phyloP scores from a whole-genome alignment of 805 yeast species.

The Candida odintsovae region DNA sequence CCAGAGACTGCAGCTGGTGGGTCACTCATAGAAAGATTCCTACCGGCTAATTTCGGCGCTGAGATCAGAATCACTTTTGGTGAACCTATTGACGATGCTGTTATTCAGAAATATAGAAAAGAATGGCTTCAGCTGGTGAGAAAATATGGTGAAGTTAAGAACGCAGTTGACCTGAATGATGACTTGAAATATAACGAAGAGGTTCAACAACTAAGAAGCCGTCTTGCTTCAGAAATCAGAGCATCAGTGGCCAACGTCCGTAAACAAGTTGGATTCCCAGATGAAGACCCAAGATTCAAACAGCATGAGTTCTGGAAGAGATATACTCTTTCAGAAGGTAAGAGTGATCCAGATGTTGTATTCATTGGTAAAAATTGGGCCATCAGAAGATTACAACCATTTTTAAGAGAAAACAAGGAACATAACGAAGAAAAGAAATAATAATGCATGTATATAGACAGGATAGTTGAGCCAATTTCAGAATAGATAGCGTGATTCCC shows the following conservation, averaged over 20 bases:
- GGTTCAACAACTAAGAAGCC: conserved; percentile 62
- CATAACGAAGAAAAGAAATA: background rate
- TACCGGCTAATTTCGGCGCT: conserved; percentile 62
- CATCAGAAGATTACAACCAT: conserved; percentile 57
- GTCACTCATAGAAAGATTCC: conserved; percentile 45
- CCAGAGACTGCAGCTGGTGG: conserved; percentile 58
- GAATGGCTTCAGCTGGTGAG: conserved; percentile 65
- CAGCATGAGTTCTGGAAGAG: conserved; percentile 70
- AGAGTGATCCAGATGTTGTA: conserved; percentile 58
- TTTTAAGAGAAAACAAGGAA: conserved; percentile 23
- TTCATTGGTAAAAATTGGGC: conserved; percentile 86
- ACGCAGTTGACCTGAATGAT: conserved; percentile 53
- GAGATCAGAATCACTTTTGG: conserved; percentile 70
- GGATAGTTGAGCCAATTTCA: background rate
- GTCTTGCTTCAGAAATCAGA: conserved; percentile 65
- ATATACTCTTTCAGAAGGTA: conserved; percentile 61
- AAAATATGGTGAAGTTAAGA: conserved; percentile 42
- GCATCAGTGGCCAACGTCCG: conserved; percentile 49
- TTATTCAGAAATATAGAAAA: conserved; percentile 53
- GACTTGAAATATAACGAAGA: conserved; percentile 58
- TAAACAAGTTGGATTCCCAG: conserved; percentile 35
- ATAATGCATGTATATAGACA: background rate
- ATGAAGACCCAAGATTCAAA: conserved; percentile 66
- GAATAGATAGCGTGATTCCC: background rate
- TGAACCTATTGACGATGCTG: conserved; percentile 53